Conservation (phyloP, 2,329 filamentous ascomycete genomes). For the Trichoderma sp. region DNA sequence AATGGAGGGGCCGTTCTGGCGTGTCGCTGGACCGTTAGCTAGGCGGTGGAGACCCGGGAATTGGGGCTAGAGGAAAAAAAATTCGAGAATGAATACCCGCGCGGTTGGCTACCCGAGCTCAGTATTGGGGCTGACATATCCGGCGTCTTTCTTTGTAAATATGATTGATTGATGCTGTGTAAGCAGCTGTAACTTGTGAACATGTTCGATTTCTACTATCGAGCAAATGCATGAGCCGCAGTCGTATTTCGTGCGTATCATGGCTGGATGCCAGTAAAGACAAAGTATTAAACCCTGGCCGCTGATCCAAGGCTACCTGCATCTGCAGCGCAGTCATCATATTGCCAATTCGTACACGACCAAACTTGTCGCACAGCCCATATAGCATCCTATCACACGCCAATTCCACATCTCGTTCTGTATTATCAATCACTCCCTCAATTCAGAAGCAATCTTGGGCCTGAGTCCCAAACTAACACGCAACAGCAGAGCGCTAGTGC, state of each 20-base stretch:
- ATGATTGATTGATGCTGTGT: not conserved
- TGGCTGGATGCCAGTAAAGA: not conserved
- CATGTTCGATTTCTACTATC: not conserved
- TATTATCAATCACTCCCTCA: not conserved
- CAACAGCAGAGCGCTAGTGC: not conserved
- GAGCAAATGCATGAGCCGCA: not conserved
- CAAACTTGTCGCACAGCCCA: not conserved
- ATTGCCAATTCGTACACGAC: not conserved
- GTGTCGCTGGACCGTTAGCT: slow-evolving; percentile 13
- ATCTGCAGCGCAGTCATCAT: not conserved
- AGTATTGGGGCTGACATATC: not conserved
- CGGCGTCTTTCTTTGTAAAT: not conserved
- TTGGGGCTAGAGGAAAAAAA: not conserved
- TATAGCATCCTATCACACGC: not conserved
- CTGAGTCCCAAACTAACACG: not conserved
- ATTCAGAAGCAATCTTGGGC: not conserved
- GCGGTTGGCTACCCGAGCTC: slow-evolving; percentile 8
- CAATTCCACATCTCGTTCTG: not conserved
- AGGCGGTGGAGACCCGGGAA: not conserved
- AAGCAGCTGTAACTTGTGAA: not conserved
- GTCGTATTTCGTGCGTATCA: not conserved
- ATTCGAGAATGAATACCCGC: slow-evolving; percentile 7
- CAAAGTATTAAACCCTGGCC: not conserved
- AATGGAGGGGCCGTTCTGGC: slow-evolving; percentile 7
- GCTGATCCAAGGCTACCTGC: not conserved